phyloP scores from a whole-genome alignment of 345 rosid species.

The Rhizophora apiculata region DNA sequence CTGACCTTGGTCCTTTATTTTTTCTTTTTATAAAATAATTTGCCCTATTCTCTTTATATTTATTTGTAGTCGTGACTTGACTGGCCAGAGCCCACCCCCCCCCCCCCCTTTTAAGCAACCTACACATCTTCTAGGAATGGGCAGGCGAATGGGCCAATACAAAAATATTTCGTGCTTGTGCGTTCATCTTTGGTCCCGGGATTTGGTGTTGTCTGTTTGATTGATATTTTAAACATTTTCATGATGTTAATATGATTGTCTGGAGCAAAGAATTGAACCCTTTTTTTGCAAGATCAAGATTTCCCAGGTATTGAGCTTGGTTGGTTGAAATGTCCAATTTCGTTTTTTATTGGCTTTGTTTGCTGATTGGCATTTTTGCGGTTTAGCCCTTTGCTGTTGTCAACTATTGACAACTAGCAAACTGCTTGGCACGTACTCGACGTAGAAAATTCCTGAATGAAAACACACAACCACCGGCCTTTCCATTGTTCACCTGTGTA shows the following conservation, averaged over 20 bases:
- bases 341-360: background rate
- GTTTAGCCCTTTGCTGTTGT: too few relatives aligned
- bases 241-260: slow-evolving; percentile 15
- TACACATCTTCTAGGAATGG: slow-evolving; percentile 6
- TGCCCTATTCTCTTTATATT: background rate
- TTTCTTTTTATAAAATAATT: background rate
- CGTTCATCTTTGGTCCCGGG: slow-evolving; percentile 12
- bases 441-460: background rate
- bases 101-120: slow-evolving; percentile 10
- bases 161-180: background rate
- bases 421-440: background rate
- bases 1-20: background rate
- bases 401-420: background rate
- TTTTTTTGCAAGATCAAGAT: too few relatives aligned
- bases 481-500: too few relatives aligned
- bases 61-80: slow-evolving; percentile 2
- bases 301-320: too few relatives aligned
- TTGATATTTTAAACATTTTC: slow-evolving; percentile 1
- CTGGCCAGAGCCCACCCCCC: slow-evolving; percentile 5
- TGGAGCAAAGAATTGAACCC: background rate
- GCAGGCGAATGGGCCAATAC: slow-evolving; percentile 2
- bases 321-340: too few relatives aligned
- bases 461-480: too few relatives aligned
- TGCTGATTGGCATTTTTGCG: too few relatives aligned
- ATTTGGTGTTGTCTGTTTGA: background rate